These are phyloP conservation scores for Teunomyces aglyptinius DNA, from an alignment of 805 yeast genomes.

Conservation along the genomic window DNA sequence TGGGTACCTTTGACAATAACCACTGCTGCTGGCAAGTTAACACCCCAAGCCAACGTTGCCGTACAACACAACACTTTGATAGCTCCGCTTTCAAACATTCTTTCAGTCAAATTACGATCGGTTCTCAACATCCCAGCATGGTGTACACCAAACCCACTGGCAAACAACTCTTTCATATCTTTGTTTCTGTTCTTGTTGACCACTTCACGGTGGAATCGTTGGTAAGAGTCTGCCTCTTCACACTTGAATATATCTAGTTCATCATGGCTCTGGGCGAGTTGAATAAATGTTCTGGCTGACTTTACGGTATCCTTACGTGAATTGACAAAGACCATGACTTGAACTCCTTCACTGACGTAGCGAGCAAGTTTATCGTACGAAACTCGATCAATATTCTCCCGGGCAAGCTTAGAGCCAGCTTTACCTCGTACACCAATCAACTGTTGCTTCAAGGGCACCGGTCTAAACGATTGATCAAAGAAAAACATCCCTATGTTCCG, in stretches of 20 bases:
- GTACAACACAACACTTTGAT: constrained; percentile 92
- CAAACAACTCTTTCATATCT: constrained; percentile 79
- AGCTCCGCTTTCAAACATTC: constrained; percentile 80
- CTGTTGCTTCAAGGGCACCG: constrained; percentile 88
- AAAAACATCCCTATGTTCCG: constrained; percentile 89
- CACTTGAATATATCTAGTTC: constrained; percentile 52
- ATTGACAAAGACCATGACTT: constrained; percentile 96
- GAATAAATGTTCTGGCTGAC: constrained; percentile 71
- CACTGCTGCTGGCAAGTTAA: constrained; percentile 95
- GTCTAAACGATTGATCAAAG: constrained; percentile 90
- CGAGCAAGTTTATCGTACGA: constrained; percentile 74
- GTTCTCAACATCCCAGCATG: constrained; percentile 96
- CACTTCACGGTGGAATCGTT: constrained; percentile 60
- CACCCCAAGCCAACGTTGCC: constrained; percentile 99
- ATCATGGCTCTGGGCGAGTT: constrained; percentile 60
- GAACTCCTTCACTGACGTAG: constrained; percentile 67
- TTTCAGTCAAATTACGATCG: constrained; percentile 87
- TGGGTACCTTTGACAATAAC: constrained; percentile 97
- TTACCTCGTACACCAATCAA: constrained; percentile 85
- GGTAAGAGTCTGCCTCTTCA: constrained; percentile 28
- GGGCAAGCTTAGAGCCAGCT: constrained; percentile 69
- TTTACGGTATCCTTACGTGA: constrained; percentile 90
- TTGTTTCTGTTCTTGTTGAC: constrained; percentile 63
- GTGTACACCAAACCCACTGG: constrained; percentile 85
- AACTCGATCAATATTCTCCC: constrained; percentile 71